These are phyloP conservation scores for Mallotus japonicus DNA, from an alignment of 441 rosid species.

Conservation along the genomic window DNA sequence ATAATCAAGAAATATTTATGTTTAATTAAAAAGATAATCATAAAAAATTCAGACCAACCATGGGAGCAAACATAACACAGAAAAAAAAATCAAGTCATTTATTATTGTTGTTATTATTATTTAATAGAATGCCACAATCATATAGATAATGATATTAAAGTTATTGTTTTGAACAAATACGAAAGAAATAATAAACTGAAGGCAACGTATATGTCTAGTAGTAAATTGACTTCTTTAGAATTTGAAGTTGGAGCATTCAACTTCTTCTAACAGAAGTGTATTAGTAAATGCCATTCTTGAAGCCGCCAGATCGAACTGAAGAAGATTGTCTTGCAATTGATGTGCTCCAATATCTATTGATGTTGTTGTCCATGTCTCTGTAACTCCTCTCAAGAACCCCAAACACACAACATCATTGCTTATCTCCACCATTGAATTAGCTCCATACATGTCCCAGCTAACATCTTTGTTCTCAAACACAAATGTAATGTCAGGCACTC, in stretches of 20 bases:
- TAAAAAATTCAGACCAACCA: too few relatives aligned
- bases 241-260: slow-evolving; percentile 16
- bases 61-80: too few relatives aligned
- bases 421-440: slow-evolving; percentile 24
- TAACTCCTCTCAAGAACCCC: slow-evolving; percentile 16
- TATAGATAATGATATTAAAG: too few relatives aligned
- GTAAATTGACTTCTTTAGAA: not conserved
- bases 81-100: too few relatives aligned
- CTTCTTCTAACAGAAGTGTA: not conserved
- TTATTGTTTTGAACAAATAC: too few relatives aligned
- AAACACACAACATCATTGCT: slow-evolving; percentile 21
- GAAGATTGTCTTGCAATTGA: slow-evolving; percentile 23
- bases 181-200: too few relatives aligned
- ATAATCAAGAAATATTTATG: too few relatives aligned
- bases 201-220: too few relatives aligned
- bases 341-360: slow-evolving; percentile 22
- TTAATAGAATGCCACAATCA: too few relatives aligned
- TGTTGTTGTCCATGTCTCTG: not conserved
- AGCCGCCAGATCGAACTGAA: slow-evolving; percentile 19
- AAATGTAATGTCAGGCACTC: slow-evolving; percentile 21
- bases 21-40: too few relatives aligned
- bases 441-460: slow-evolving; percentile 26
- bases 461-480: slow-evolving; percentile 24
- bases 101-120: too few relatives aligned
- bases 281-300: not conserved